These are phyloP conservation scores for Fusarium miscanthi DNA, from an alignment of 2,329 filamentous ascomycete species.

Conservation along the genomic window DNA sequence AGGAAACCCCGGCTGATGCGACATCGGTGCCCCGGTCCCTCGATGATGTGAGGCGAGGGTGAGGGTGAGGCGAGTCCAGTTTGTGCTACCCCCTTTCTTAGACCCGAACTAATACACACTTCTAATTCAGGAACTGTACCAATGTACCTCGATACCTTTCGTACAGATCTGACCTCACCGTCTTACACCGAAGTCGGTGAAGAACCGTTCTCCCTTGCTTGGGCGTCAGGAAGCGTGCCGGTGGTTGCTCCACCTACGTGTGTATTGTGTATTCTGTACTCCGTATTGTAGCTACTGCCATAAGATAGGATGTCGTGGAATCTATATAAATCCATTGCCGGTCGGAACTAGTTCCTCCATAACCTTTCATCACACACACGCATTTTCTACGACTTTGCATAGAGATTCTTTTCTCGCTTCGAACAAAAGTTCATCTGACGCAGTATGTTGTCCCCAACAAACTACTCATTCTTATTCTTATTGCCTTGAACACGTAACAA, in stretches of 20 bases:
- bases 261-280: background rate
- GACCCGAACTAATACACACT: background rate
- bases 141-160: slow-evolving; percentile 6
- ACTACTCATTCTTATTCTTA: background rate
- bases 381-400: slow-evolving; percentile 1
- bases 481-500: background rate
- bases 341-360: slow-evolving; percentile 11
- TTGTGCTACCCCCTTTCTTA: slow-evolving; percentile 17
- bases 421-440: slow-evolving; percentile 22
- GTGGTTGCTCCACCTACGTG: slow-evolving; percentile 31
- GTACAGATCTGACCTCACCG: slow-evolving; percentile 31
- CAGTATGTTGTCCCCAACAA: slow-evolving; percentile 24
- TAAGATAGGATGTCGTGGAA: background rate
- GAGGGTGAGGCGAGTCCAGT: slow-evolving; percentile 14
- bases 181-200: slow-evolving; percentile 45
- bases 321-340: slow-evolving; percentile 39
- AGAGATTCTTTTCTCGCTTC: background rate
- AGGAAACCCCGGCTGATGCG: slow-evolving; percentile 37
- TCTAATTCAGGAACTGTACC: slow-evolving; percentile 16
- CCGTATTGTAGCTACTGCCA: slow-evolving; percentile 3
- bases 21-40: slow-evolving; percentile 37
- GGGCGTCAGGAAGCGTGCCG: slow-evolving; percentile 32
- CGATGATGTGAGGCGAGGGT: background rate
- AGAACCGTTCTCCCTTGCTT: slow-evolving; percentile 23
- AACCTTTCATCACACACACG: slow-evolving; percentile 32